A percentile compares a stretch with the other conserved stretches of the same genome.
phyloP scores from a whole-genome alignment of 192 early-diverging fungal species.

The Mortierella antarctica region DNA sequence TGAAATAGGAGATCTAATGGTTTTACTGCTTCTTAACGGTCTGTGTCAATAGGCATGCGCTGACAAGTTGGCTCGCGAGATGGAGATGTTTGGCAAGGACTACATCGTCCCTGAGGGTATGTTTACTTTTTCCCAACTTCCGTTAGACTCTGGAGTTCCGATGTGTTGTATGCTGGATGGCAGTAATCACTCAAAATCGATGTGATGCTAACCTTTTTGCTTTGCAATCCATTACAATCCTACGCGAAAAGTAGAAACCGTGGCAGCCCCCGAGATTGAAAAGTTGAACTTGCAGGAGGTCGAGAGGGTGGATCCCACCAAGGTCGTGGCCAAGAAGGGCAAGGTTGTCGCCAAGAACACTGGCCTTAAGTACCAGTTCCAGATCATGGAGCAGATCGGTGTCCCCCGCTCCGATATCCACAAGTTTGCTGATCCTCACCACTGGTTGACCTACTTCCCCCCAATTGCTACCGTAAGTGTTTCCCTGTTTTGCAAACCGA shows the following conservation, averaged over 20 bases:
- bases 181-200: conserved; percentile 8
- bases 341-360: conserved; percentile 92
- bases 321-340: conserved; percentile 79
- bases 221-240: conserved; percentile 4
- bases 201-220: conserved; percentile 16
- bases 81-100: conserved; percentile 84
- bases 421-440: conserved; percentile 87
- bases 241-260: conserved; percentile 29
- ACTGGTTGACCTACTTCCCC: conserved; percentile 97
- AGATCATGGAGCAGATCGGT: conserved; percentile 93
- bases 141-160: neutral
- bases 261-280: conserved; percentile 49
- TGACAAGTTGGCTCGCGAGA: conserved; percentile 86
- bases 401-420: conserved; percentile 90
- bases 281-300: conserved; percentile 56
- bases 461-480: conserved; percentile 75
- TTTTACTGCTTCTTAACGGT: conserved; percentile 5
- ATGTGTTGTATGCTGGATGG: conserved; percentile 56
- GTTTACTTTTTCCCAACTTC: neutral
- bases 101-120: conserved; percentile 39
- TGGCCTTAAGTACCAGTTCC: conserved; percentile 92
- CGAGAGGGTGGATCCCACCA: conserved; percentile 67
- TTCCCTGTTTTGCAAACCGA: no score
- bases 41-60: conserved; percentile 74
- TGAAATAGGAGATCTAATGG: neutral